phyloP scores from a whole-genome alignment of 2,329 filamentous ascomycete genomes.

The Botryotinia globosa region DNA sequence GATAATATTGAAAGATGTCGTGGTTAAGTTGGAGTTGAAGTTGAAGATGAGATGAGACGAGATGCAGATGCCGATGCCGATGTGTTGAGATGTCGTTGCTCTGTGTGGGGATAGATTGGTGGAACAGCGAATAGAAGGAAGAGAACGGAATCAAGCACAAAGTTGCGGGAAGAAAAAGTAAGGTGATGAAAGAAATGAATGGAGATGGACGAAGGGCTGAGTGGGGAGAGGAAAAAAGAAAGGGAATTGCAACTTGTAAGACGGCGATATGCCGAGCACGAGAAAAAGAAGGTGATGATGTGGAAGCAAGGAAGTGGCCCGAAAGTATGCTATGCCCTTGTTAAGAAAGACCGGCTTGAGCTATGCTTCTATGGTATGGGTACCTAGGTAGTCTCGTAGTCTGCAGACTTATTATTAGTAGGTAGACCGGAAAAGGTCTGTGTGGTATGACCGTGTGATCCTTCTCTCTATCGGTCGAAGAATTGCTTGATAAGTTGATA shows the following conservation, averaged over 20 bases:
- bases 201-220: background rate
- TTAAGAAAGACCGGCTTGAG: background rate
- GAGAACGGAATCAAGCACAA: slow-evolving; percentile 17
- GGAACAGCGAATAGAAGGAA: slow-evolving; percentile 20
- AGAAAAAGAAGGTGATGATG: slow-evolving; percentile 18
- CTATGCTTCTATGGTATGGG: background rate
- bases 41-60: background rate
- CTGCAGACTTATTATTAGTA: no score
- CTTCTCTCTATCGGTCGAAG: background rate
- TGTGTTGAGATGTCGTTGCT: slow-evolving; percentile 4
- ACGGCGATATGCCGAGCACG: slow-evolving; percentile 19
- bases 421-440: background rate
- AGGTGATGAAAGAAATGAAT: background rate
- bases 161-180: slow-evolving; percentile 17
- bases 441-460: slow-evolving; percentile 4
- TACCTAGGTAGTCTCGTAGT: background rate
- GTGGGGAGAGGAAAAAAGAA: slow-evolving; percentile 5
- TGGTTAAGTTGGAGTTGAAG: background rate
- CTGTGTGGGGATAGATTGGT: slow-evolving; percentile 7
- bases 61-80: background rate
- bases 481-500: background rate
- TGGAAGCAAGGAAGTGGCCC: slow-evolving; percentile 21
- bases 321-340: slow-evolving; percentile 5
- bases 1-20: background rate
- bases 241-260: slow-evolving; percentile 8